Evolutionary conservation across 2,329 filamentous ascomycete species (phyloP).

Genomic region (Pseudogymnoascus sp.): DNA sequence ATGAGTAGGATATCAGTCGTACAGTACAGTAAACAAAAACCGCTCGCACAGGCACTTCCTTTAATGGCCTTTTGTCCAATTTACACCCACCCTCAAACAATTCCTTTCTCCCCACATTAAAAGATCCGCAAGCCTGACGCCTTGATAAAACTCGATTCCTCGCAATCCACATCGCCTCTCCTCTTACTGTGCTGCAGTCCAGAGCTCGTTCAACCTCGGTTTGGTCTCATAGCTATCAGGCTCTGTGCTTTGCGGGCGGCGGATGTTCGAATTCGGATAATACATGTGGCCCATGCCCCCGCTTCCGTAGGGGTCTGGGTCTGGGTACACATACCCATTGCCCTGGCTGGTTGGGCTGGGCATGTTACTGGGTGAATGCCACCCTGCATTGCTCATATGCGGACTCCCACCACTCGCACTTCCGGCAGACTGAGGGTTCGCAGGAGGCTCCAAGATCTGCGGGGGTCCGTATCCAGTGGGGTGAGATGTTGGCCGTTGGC

Average conservation of each 20-base stretch:
- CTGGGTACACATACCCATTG: slow-evolving; percentile 68
- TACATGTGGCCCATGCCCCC: slow-evolving; percentile 59
- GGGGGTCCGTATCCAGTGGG: slow-evolving; percentile 76
- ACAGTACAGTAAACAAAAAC: slow-evolving; percentile 6
- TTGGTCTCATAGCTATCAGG: slow-evolving; percentile 55
- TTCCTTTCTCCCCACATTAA: neutral
- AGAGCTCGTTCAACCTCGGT: slow-evolving; percentile 46
- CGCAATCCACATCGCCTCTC: neutral
- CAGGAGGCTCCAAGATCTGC: slow-evolving; percentile 65
- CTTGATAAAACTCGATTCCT: neutral
- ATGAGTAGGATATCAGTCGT: slow-evolving; percentile 8
- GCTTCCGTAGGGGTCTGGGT: slow-evolving; percentile 65
- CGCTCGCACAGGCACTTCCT: neutral
- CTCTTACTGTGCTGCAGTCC: slow-evolving; percentile 40
- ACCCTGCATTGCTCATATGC: slow-evolving; percentile 64
- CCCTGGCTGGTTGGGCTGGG: slow-evolving; percentile 56
- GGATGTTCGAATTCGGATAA: slow-evolving; percentile 59
- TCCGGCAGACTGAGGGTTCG: slow-evolving; percentile 57
- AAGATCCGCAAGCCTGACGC: neutral
- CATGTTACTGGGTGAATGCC: slow-evolving; percentile 61
- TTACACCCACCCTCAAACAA: neutral
- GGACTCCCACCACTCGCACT: slow-evolving; percentile 71
- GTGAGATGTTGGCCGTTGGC: slow-evolving; percentile 67
- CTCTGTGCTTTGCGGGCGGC: slow-evolving; percentile 68
- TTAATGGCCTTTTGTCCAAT: neutral